Evolutionary conservation across 495 filamentous ascomycete species (phyloP).

Genomic region (Podospora pseudopauciseta): DNA sequence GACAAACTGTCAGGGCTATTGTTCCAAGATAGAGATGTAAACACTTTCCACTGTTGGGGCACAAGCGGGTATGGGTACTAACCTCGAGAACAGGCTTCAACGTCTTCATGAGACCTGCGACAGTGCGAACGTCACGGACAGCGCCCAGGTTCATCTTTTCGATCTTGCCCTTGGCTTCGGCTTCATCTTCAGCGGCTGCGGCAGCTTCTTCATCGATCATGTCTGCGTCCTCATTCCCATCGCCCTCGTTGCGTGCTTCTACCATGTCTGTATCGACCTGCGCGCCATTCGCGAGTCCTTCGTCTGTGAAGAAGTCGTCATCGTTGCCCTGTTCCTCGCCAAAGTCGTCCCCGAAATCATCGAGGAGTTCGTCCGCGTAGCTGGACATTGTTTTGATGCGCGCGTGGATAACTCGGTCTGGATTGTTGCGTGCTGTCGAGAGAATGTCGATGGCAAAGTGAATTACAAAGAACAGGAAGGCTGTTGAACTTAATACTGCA

Average conservation of each 20-base stretch:
- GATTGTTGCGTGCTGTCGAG: slow-evolving; percentile 3
- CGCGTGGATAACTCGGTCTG: slow-evolving; percentile 1
- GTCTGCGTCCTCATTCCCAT: slow-evolving; percentile 42
- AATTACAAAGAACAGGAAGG: neutral
- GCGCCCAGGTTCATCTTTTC: slow-evolving; percentile 74
- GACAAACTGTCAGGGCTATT: slow-evolving; percentile 58
- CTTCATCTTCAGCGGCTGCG: slow-evolving; percentile 54
- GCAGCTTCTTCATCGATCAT: slow-evolving; percentile 50
- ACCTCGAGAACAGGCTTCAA: slow-evolving; percentile 75
- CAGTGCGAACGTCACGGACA: slow-evolving; percentile 69
- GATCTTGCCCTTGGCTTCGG: slow-evolving; percentile 66
- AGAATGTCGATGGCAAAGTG: neutral
- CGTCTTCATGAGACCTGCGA: slow-evolving; percentile 71
- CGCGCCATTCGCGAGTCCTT: slow-evolving; percentile 18
- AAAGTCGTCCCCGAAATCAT: slow-evolving; percentile 79
- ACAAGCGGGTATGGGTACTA: slow-evolving; percentile 22
- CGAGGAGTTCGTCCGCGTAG: slow-evolving; percentile 75
- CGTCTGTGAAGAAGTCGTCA: slow-evolving; percentile 38
- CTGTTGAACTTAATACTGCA: neutral
- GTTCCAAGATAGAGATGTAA: slow-evolving; percentile 45
- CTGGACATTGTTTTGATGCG: slow-evolving; percentile 59
- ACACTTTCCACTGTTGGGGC: slow-evolving; percentile 33
- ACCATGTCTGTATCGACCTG: slow-evolving; percentile 32
- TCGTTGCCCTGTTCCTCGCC: slow-evolving; percentile 47
- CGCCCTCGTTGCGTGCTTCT: slow-evolving; percentile 37